phyloP scores from a whole-genome alignment of 768 basidiomycete species.

The Phaffia australis region DNA sequence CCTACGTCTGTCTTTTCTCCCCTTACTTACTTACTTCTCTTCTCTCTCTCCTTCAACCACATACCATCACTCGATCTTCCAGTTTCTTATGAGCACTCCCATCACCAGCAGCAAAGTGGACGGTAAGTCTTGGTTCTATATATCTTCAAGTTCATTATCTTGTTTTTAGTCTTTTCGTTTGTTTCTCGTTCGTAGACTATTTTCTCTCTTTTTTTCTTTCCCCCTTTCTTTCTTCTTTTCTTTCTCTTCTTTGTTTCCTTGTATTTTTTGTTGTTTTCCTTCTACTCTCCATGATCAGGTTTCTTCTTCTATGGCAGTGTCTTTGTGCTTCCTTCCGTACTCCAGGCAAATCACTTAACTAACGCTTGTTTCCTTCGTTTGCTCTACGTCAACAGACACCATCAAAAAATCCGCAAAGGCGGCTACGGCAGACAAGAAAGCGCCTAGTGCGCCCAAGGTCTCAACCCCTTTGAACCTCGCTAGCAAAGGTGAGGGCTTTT shows the following conservation, averaged over 20 bases:
- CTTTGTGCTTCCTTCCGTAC: background rate
- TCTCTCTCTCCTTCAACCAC: background rate
- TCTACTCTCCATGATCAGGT: background rate
- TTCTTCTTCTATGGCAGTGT: background rate
- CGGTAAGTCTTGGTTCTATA: constrained; percentile 30
- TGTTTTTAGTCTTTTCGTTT: background rate
- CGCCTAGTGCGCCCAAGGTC: constrained; percentile 25
- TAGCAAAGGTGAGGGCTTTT: constrained; percentile 12
- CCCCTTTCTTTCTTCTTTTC: background rate
- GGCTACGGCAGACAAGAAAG: constrained; percentile 27
- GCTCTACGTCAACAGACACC: background rate
- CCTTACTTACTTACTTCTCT: background rate
- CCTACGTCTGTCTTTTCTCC: background rate
- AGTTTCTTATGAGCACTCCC: constrained; percentile 29
- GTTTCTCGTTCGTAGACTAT: constrained; percentile 7
- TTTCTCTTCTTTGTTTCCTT: background rate
- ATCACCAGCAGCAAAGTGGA: constrained; percentile 34
- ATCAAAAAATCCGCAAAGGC: constrained; percentile 29
- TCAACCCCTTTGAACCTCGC: constrained; percentile 24
- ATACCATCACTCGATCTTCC: constrained; percentile 9
- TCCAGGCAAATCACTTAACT: constrained; percentile 28
- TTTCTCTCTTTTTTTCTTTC: background rate
- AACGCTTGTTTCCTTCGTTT: constrained; percentile 31
- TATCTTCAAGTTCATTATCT: background rate
- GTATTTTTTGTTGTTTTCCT: background rate